These are phyloP conservation scores for Phytopythium helicoides DNA, from an alignment of 352 stramenopile genomes.

Conservation along the genomic window DNA sequence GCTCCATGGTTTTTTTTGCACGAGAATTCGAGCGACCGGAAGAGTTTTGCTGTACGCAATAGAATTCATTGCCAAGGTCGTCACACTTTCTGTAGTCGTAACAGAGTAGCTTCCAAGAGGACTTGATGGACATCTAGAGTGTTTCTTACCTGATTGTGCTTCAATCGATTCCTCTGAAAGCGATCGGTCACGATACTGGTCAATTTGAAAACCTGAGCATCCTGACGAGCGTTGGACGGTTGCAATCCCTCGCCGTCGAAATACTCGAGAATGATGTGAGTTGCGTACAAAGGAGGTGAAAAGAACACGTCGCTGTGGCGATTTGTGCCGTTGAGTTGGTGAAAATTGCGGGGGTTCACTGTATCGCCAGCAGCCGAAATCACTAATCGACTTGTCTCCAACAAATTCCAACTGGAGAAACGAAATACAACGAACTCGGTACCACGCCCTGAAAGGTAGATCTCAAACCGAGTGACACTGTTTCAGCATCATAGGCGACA, in stretches of 20 bases:
- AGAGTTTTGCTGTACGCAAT: conserved; percentile 15
- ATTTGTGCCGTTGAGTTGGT: not conserved
- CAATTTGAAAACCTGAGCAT: conserved; percentile 3
- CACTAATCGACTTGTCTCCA: too few relatives aligned
- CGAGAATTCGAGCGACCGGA: conserved; percentile 31
- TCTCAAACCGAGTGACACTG: too few relatives aligned
- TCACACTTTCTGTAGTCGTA: not conserved
- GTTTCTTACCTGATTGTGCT: not conserved
- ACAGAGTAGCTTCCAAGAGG: not conserved
- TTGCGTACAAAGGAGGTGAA: not conserved
- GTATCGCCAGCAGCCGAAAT: too few relatives aligned
- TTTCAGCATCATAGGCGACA: too few relatives aligned
- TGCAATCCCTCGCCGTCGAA: not conserved
- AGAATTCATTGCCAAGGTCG: conserved; percentile 19
- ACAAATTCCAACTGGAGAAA: too few relatives aligned
- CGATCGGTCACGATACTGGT: conserved; percentile 1
- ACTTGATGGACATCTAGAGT: not conserved
- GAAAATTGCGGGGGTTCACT: not conserved
- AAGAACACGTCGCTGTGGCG: not conserved
- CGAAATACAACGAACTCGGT: too few relatives aligned
- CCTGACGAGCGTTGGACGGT: not conserved
- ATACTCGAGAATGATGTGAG: conserved; percentile 1
- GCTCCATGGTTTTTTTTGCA: conserved; percentile 39
- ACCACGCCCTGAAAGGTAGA: too few relatives aligned
- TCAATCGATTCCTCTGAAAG: not conserved